A percentile compares a stretch with the other conserved stretches of the same genome.
phyloP scores from a whole-genome alignment of 257 asterid genomes.

The Paulownia fortunei region DNA sequence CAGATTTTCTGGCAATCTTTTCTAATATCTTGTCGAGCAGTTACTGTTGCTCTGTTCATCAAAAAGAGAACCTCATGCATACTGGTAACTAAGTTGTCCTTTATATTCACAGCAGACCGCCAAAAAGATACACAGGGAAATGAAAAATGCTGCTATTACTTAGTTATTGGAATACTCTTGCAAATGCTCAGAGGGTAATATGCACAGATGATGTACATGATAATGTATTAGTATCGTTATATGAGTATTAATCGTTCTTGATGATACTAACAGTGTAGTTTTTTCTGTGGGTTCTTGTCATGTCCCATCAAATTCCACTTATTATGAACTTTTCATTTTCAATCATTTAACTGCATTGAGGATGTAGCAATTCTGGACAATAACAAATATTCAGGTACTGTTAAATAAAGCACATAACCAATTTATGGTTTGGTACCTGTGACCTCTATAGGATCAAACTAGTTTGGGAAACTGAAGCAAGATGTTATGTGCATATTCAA shows the following conservation, averaged over 20 bases:
- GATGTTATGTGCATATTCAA: not conserved
- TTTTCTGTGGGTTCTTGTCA: too few species aligned
- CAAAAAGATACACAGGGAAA: not conserved
- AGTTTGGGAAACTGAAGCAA: slow-evolving; percentile 11
- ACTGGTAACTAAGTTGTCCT: not conserved
- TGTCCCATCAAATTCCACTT: too few species aligned
- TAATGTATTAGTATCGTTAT: too few species aligned
- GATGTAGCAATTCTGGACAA: not conserved
- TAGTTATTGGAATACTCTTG: too few species aligned
- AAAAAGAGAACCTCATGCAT: not conserved
- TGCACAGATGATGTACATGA: too few species aligned
- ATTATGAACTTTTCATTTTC: not conserved
- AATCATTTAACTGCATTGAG: not conserved
- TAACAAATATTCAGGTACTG: not conserved
- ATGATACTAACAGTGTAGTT: too few species aligned
- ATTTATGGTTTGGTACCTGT: not conserved
- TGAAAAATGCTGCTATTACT: not conserved
- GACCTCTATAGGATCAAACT: not conserved
- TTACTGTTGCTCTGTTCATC: not conserved
- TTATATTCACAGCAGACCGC: not conserved
- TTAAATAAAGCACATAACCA: too few species aligned
- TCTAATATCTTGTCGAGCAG: not conserved
- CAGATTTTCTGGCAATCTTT: not conserved
- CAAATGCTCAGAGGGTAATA: too few species aligned
- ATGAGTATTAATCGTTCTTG: too few species aligned